phyloP scores from a whole-genome alignment of 1,284 basidiomycete genomes.

The Cryptococcus amylolentus region DNA sequence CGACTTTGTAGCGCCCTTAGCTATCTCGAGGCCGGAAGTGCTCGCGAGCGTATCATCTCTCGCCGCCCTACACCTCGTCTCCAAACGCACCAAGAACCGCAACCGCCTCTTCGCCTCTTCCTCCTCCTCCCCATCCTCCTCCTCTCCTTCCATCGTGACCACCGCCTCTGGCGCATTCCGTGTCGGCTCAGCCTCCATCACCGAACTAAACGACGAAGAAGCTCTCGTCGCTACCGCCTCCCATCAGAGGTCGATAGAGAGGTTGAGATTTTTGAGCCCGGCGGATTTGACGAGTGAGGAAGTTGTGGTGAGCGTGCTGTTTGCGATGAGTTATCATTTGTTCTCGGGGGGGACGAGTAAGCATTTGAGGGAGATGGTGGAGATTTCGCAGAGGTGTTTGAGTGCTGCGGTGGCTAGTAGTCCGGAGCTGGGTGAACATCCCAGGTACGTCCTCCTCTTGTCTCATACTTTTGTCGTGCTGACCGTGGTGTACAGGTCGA shows the following conservation, averaged over 20 bases:
- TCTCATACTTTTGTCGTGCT: not conserved
- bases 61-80: slow-evolving; percentile 27
- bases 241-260: slow-evolving; percentile 13
- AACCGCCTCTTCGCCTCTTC: not conserved
- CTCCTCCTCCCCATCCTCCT: slow-evolving; percentile 3
- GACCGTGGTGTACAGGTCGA: not conserved
- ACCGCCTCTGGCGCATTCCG: not conserved
- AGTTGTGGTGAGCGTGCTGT: slow-evolving; percentile 23
- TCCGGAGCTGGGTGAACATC: slow-evolving; percentile 10
- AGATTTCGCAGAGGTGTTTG: slow-evolving; percentile 18
- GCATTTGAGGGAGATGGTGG: slow-evolving; percentile 18
- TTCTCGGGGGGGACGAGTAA: slow-evolving; percentile 27
- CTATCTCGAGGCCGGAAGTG: slow-evolving; percentile 17
- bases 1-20: slow-evolving; percentile 23
- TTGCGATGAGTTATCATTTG: slow-evolving; percentile 25
- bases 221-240: slow-evolving; percentile 10
- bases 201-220: slow-evolving; percentile 14
- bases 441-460: not conserved
- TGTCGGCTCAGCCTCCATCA: not conserved
- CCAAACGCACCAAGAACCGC: slow-evolving; percentile 11
- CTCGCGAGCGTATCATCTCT: slow-evolving; percentile 21
- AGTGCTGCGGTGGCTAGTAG: slow-evolving; percentile 13
- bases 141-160: not conserved
- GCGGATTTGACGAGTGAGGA: slow-evolving; percentile 20
- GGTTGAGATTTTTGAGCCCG: slow-evolving; percentile 11